A percentile compares a stretch with the other conserved stretches of the same genome.
Conservation (phyloP, 257 asterid species). For the Paraleonurus japonicus region DNA sequence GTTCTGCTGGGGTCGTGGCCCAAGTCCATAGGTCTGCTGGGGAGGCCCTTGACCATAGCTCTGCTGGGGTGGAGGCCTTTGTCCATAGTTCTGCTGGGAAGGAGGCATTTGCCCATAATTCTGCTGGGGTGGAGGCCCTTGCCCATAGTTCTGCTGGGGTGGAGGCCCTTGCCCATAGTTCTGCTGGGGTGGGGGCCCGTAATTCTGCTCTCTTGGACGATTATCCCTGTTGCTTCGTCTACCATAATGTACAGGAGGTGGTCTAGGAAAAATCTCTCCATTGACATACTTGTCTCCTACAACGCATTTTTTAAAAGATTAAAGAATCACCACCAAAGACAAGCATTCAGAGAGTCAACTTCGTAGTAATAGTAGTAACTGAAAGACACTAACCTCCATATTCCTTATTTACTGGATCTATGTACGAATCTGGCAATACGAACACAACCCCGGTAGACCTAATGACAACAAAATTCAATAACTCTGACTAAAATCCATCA, state of each 20-base stretch:
- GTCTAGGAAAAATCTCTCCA: constrained; percentile 85
- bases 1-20: constrained; percentile 32
- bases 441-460: constrained; percentile 85
- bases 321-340: background rate
- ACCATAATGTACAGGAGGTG: constrained; percentile 72
- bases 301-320: constrained; percentile 2
- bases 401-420: constrained; percentile 83
- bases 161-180: constrained; percentile 18
- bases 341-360: constrained; percentile 16
- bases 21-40: constrained; percentile 35
- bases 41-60: constrained; percentile 21
- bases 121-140: constrained; percentile 25
- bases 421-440: constrained; percentile 91
- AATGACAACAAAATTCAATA: constrained; percentile 26
- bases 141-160: constrained; percentile 38
- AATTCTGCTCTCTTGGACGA: constrained; percentile 38
- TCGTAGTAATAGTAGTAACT: background rate
- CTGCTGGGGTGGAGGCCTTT: constrained; percentile 35
- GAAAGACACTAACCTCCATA: constrained; percentile 74
- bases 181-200: constrained; percentile 14
- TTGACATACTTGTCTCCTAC: constrained; percentile 91
- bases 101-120: constrained; percentile 21
- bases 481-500: constrained; percentile 2
- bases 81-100: constrained; percentile 28
- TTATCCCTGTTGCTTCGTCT: constrained; percentile 43